Conservation (phyloP, 2,329 filamentous ascomycete genomes). For the Xylaria sp. region DNA sequence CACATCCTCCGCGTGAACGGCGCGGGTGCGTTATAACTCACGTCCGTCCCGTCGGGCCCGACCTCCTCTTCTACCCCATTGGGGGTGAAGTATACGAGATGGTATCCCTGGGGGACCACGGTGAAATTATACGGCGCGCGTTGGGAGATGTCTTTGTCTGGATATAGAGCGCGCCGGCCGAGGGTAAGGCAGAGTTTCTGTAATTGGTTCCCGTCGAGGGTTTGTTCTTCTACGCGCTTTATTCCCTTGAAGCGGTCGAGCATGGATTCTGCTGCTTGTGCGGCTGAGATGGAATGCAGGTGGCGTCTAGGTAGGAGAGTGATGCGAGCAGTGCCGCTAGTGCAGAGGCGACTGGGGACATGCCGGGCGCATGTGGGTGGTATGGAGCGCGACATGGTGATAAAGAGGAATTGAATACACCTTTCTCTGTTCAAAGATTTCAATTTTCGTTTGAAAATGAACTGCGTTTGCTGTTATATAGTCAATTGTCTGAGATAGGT, state of each 20-base stretch:
- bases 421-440: too few relatives aligned
- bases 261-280: background rate
- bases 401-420: background rate
- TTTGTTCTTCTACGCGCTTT: constrained; percentile 44
- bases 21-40: constrained; percentile 61
- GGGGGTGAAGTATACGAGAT: constrained; percentile 69
- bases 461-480: too few relatives aligned
- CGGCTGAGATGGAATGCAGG: background rate
- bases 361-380: background rate
- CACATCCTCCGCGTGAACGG: constrained; percentile 71
- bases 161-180: constrained; percentile 52
- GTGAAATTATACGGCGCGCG: background rate
- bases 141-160: constrained; percentile 43
- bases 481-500: too few relatives aligned
- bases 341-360: background rate
- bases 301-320: background rate
- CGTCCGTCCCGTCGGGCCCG: constrained; percentile 65
- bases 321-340: background rate
- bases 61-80: constrained; percentile 59
- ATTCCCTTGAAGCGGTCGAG: background rate
- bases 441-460: too few relatives aligned
- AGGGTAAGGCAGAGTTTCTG: constrained; percentile 67
- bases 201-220: constrained; percentile 67
- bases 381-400: constrained; percentile 1
- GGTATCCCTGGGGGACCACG: constrained; percentile 63